Conservation (phyloP, 306 rosid genomes). For the cucumber (Cucumis sativus) region DNA sequence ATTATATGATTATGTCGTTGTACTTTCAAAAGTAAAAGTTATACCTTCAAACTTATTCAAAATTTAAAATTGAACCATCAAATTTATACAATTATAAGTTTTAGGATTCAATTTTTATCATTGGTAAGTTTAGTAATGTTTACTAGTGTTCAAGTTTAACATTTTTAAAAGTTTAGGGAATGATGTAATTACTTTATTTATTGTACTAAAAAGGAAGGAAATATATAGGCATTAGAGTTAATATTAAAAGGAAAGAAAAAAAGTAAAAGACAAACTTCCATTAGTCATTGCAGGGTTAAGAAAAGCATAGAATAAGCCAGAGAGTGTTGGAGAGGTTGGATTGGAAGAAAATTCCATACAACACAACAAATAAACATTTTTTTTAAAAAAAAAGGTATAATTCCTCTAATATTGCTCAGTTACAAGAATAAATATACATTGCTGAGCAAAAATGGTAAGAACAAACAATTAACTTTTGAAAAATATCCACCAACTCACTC, state of each 20-base stretch:
- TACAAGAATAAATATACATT: slow-evolving; percentile 33
- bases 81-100: no score
- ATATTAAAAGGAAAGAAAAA: neutral
- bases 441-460: slow-evolving; percentile 24
- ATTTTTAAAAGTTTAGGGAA: no score
- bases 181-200: no score
- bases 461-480: slow-evolving; percentile 3
- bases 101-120: no score
- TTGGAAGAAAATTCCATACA: neutral
- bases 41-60: no score
- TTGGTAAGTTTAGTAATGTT: no score
- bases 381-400: neutral
- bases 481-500: slow-evolving; percentile 7
- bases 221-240: no score
- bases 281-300: neutral
- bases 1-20: no score
- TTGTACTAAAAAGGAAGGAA: neutral
- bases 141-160: no score
- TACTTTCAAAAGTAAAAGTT: no score
- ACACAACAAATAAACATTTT: neutral
- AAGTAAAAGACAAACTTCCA: neutral
- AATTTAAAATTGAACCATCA: no score
- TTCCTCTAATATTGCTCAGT: slow-evolving; percentile 13
- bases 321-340: neutral
- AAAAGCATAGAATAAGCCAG: neutral